phyloP scores from a whole-genome alignment of 257 asterid genomes.

The Haberlea rhodopensis region DNA sequence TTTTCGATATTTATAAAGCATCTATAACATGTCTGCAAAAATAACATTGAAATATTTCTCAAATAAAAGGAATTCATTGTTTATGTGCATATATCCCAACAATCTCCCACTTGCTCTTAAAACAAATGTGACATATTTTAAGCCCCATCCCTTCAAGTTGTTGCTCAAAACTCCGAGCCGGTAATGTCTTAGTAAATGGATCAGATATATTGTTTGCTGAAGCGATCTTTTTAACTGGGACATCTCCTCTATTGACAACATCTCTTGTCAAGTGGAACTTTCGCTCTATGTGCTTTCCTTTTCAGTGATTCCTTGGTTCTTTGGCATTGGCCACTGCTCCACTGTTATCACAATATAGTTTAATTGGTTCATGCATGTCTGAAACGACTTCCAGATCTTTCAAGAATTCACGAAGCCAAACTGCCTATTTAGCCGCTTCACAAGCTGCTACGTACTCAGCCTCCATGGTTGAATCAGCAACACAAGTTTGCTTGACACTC shows the following conservation, averaged over 20 bases:
- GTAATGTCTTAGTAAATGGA: background rate
- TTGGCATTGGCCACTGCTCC: background rate
- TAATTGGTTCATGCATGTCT: too few relatives aligned
- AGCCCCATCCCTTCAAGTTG: background rate
- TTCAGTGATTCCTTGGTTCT: background rate
- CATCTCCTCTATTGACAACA: background rate
- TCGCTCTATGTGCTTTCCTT: background rate
- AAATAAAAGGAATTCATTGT: too few relatives aligned
- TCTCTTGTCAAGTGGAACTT: background rate
- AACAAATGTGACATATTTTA: background rate
- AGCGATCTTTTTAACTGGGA: background rate
- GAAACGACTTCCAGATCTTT: too few relatives aligned
- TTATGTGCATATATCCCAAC: background rate
- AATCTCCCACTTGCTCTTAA: background rate
- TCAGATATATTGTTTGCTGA: background rate
- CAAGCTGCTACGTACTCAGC: background rate
- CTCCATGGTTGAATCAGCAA: background rate
- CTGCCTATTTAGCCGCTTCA: background rate
- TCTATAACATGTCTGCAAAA: too few relatives aligned
- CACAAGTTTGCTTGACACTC: background rate
- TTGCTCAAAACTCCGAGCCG: background rate
- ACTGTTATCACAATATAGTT: background rate
- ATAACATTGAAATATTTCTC: too few relatives aligned
- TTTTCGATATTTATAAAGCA: too few relatives aligned
- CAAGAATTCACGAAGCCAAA: background rate